Base-by-base conservation (phyloP, 2,329 filamentous ascomycete species). In the Alternaria burnsii region DNA sequence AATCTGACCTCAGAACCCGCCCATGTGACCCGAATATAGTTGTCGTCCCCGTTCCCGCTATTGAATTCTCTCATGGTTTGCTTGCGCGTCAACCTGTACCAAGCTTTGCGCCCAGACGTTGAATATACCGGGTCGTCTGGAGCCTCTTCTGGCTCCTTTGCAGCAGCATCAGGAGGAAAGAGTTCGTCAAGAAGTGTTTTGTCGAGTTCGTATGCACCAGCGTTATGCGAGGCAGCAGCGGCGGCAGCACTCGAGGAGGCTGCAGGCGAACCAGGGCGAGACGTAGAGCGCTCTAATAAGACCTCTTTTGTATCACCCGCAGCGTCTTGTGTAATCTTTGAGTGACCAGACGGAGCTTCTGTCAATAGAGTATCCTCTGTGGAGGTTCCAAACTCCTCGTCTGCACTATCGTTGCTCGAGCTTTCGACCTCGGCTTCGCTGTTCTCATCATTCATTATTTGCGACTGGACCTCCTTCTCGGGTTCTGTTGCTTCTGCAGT, bases 11-110 rank as follows among this genome's bases (percentile, higher is more conserved):
- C 50, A 4, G 78, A 80, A 20, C 66, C 73, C 18, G 63, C 63
- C 78, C 77, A 80, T 7, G 71, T 76, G 6, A 80, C 72, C 7
- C 78, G 76, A 14, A 79, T 69, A 46, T 80, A 78, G 53, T 69
- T 78, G 51, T 78, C 73, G 30, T 76, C 72, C 11, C 71, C 70
- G 7, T 68, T 70, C 7, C 74, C 76, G 34, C 55, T 73, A 44
- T 79, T 77, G 68, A 70, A 78, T 32, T 79, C 77, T 16, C 77
- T 69, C 70, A 80, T 67, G 5, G 77, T 80, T 55, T 79, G 72
- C 44, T 72, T 74, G 10, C 78, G 74, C 1, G 76, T 79, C 2
- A 80, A 58, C 11, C 77, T 71, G 56, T 80, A 80, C 78, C 78
- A 80, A 9, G 77, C 70, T 63, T 79, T 80, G 5, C 77, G 72